Evolutionary conservation across 129 eudicot species (phyloP), one percentile per base, ranked within the genome.

Genomic region (Ambrosia trifida): DNA sequence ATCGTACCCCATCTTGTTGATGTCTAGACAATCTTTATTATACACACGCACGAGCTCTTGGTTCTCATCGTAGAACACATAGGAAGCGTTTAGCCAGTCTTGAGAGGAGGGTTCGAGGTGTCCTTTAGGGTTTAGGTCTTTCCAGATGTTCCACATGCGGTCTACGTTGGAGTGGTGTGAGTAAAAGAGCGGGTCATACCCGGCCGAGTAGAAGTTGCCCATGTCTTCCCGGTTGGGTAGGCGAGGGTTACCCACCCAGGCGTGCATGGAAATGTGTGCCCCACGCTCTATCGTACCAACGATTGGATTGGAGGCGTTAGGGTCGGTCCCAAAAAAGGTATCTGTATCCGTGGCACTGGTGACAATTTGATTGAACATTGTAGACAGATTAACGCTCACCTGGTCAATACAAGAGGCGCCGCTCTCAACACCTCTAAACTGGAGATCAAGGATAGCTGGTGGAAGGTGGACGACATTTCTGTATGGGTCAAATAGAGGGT

Each of bases 171-270:
- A 17, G 33, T 87, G 95, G 40, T 87, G 95, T 5, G 72, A 77
- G 17, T 66, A 87, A 36, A 87, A 87, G 1, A 87, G 24, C 11
- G 95, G 89, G 68, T 87, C 95, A 3, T 85, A 46, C 19, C 78
- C 95, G 11, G 89, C 94, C 3, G 94, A 82, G 69, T 84, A 87
- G 51, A 84, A 84, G 36, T 73, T 79, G 0, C 95, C 95, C 95
- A 87, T 84, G 74, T 87, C 74, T 47, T 84, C 89, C 10, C 36
- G 2, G 40, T 58, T 28, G 10, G 38, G 33, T 38, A 58, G 3
- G 18, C 76, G 71, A 2, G 72, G 82, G 18, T 84, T 83, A 3
- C 87, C 90, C 0, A 82, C 45, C 89, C 89, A 87, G 0, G 51
- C 72, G 7, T 88, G 95, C 59, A 80, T 72, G 10, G 88, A 71